These are phyloP conservation scores for Lipomyces chichibuensis DNA, from an alignment of 805 yeast species.

Conservation along the genomic window DNA sequence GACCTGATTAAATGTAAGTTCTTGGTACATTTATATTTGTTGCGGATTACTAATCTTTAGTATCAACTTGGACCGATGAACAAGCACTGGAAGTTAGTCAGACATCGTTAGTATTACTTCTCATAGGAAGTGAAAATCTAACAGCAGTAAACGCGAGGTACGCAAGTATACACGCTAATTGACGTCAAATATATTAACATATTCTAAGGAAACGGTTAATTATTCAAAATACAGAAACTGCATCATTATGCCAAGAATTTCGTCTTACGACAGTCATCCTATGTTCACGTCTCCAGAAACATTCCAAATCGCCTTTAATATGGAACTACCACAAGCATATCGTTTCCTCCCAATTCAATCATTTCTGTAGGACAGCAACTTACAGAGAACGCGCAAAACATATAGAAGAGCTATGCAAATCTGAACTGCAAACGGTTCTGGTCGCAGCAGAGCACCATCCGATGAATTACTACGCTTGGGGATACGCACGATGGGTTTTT, in stretches of 20 bases:
- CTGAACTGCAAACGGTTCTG: conserved; percentile 41
- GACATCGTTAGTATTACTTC: conserved; percentile 18
- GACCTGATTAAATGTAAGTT: conserved; percentile 17
- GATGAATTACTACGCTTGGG: conserved; percentile 55
- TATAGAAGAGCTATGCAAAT: conserved; percentile 21
- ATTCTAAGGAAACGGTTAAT: conserved; percentile 13
- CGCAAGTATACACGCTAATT: background rate
- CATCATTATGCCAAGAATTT: conserved; percentile 20
- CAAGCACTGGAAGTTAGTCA: conserved; percentile 21
- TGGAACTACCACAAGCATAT: conserved; percentile 45
- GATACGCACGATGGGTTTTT: conserved; percentile 45
- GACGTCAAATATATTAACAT: background rate
- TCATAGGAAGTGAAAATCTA: conserved; percentile 31
- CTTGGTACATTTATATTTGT: background rate
- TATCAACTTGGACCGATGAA: conserved; percentile 22
- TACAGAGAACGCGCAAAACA: conserved; percentile 5
- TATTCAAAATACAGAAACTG: background rate
- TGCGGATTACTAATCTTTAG: conserved; percentile 7
- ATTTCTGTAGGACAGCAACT: background rate
- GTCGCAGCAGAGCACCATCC: conserved; percentile 50
- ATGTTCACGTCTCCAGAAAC: conserved; percentile 44
- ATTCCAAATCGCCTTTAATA: conserved; percentile 47
- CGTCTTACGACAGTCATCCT: conserved; percentile 23
- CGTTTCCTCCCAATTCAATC: background rate
- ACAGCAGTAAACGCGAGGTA: conserved; percentile 33